Evolutionary conservation across 345 rosid genomes (phyloP).

Genomic region (Geranium brycei): DNA sequence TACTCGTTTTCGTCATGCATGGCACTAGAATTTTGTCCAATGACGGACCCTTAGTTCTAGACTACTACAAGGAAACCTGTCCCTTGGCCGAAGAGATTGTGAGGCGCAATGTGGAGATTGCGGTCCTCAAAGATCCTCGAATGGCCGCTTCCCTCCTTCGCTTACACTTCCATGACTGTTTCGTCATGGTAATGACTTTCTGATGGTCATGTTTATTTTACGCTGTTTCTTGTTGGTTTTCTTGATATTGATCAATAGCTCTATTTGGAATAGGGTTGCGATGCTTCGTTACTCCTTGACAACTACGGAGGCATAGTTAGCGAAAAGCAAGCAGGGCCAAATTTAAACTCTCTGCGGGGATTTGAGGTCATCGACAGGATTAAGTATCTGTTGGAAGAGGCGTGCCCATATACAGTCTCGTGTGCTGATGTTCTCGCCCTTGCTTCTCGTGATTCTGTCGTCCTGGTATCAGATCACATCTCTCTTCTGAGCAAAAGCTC

Average conservation of each 20-base stretch:
- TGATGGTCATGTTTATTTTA: neutral
- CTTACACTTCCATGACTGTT: slow-evolving; percentile 78
- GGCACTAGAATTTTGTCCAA: slow-evolving; percentile 9
- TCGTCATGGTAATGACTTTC: slow-evolving; percentile 39
- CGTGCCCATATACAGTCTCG: slow-evolving; percentile 62
- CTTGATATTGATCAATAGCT: neutral
- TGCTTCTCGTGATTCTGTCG: slow-evolving; percentile 68
- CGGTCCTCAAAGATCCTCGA: slow-evolving; percentile 54
- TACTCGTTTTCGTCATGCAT: slow-evolving; percentile 16
- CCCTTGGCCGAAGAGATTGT: slow-evolving; percentile 59
- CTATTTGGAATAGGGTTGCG: slow-evolving; percentile 40
- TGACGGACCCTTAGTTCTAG: slow-evolving; percentile 27
- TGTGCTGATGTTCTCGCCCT: slow-evolving; percentile 68
- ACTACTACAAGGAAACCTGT: slow-evolving; percentile 65
- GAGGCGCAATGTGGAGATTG: slow-evolving; percentile 38
- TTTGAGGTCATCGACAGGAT: slow-evolving; percentile 63
- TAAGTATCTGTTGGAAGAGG: slow-evolving; percentile 56
- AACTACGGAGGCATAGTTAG: slow-evolving; percentile 43
- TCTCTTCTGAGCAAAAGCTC: neutral
- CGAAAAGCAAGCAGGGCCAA: slow-evolving; percentile 66
- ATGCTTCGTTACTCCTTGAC: slow-evolving; percentile 58
- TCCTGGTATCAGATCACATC: slow-evolving; percentile 11
- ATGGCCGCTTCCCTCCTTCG: slow-evolving; percentile 79
- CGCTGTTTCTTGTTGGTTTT: neutral
- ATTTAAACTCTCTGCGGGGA: slow-evolving; percentile 51